Evolutionary conservation across 2,329 filamentous ascomycete genomes (phyloP).

Genomic region (Sporothrix phasma): DNA sequence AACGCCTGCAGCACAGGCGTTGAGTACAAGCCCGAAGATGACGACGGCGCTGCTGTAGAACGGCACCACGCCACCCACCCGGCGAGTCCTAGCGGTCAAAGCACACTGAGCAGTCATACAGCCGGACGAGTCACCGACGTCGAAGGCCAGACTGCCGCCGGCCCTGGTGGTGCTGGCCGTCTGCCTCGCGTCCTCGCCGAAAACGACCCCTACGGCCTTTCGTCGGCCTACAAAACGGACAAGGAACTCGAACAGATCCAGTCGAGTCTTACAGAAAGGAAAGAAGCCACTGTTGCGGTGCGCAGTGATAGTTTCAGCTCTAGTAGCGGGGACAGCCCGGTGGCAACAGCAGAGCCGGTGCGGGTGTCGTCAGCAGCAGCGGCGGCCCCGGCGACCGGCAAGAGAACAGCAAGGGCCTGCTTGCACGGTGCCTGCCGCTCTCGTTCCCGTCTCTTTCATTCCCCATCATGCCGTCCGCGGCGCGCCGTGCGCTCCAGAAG

Average conservation of each 20-base stretch:
- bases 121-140: conserved; percentile 30
- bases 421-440: conserved; percentile 24
- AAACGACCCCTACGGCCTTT: conserved; percentile 74
- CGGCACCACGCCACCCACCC: conserved; percentile 29
- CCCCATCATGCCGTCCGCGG: conserved; percentile 23
- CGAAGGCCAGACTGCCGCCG: conserved; percentile 36
- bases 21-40: conserved; percentile 29
- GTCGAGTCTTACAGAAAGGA: conserved; percentile 59
- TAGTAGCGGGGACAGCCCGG: not conserved
- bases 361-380: not conserved
- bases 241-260: conserved; percentile 68
- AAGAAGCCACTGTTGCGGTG: not conserved
- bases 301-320: not conserved
- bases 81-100: not conserved
- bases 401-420: conserved; percentile 10
- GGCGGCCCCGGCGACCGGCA: not conserved
- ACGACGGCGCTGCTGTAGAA: conserved; percentile 32
- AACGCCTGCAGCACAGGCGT: conserved; percentile 38
- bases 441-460: conserved; percentile 22
- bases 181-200: conserved; percentile 50
- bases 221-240: conserved; percentile 64
- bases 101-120: not conserved
- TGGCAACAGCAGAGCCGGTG: not conserved
- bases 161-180: conserved; percentile 27
- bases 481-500: conserved; percentile 26